Base-by-base conservation (phyloP, 1,284 basidiomycete genomes). In the Lentinula novae-zelandiae region DNA sequence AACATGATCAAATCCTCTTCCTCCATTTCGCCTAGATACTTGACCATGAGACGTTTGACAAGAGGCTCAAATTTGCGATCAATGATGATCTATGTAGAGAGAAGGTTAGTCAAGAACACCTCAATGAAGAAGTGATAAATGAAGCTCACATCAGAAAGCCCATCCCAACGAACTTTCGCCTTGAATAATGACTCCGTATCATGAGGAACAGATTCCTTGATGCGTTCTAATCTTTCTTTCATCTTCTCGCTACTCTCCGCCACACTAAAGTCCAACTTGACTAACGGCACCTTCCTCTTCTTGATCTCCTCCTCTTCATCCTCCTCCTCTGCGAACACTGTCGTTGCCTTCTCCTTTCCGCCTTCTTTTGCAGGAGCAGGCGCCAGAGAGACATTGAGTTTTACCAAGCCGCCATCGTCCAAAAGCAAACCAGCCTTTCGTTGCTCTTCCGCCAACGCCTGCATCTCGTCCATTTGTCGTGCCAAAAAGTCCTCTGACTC, bases 1-100 rank as follows among this genome's bases (percentile, higher is more conserved):
- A 94, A 96, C 82, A 95, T 90, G 54, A 93, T 87, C 57, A 96
- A 80, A 67, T 96, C 94, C 63, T 93, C 91, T 67, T 93, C 90
- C 64, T 93, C 92, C 64, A 93, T 80, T 69, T 95, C 92, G 61
- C 93, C 93, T 3, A 96, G 82, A 67, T 90, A 92, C 70, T 90
- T 88, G 38, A 83, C 81, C 83, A 96, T 93, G 67, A 89, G 81
- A 12, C 83, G 81, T 65, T 89, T 90, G 22, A 93, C 84, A 50
- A 95, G 76, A 33, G 90, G 86, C 71, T 92, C 86, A 31, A 96
- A 78, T 74, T 95, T 95, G 58, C 86, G 80, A 65, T 92, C 89
- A 64, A 95, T 87, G 71, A 90, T 79, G 13, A 75, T 76, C 92
- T 94, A 67, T 15, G 22, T 5, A 53, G 3, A 20, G 10, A 40